phyloP scores from a whole-genome alignment of 2,329 filamentous ascomycete species.

The Onygenales sp. region DNA sequence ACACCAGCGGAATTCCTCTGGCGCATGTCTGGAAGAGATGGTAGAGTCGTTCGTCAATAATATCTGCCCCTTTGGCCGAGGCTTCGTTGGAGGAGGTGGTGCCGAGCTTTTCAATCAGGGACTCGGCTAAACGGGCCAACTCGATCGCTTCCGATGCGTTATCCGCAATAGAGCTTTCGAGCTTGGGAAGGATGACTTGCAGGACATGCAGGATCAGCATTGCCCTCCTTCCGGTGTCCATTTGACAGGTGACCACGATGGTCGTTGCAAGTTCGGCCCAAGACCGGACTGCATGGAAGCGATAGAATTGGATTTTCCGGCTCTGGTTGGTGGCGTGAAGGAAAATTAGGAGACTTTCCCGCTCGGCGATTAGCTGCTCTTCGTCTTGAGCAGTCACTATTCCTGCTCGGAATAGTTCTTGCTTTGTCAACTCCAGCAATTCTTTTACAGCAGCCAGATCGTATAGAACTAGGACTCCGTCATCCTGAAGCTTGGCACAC shows the following conservation, averaged over 20 bases:
- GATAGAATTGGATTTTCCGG: slow-evolving; percentile 29
- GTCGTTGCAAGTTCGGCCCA: slow-evolving; percentile 82
- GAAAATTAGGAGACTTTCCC: slow-evolving; percentile 27
- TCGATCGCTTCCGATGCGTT: slow-evolving; percentile 62
- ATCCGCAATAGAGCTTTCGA: slow-evolving; percentile 66
- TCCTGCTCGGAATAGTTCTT: slow-evolving; percentile 27
- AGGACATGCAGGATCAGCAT: slow-evolving; percentile 78
- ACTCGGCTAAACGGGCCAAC: slow-evolving; percentile 68
- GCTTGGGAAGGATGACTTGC: slow-evolving; percentile 76
- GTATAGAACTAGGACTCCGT: slow-evolving; percentile 45
- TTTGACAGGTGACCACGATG: slow-evolving; percentile 72
- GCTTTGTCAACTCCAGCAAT: slow-evolving; percentile 51
- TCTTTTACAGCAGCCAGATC: slow-evolving; percentile 64
- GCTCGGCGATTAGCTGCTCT: slow-evolving; percentile 31
- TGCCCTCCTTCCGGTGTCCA: slow-evolving; percentile 61
- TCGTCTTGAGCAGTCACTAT: slow-evolving; percentile 36
- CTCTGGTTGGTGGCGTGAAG: slow-evolving; percentile 33
- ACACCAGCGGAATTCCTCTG: slow-evolving; percentile 65
- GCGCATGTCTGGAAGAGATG: slow-evolving; percentile 85
- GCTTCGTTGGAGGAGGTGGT: slow-evolving; percentile 27
- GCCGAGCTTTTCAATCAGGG: slow-evolving; percentile 39
- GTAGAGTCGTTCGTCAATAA: slow-evolving; percentile 80
- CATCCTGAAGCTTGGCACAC: slow-evolving; percentile 53
- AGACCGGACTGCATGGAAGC: slow-evolving; percentile 61
- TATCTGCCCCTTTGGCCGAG: slow-evolving; percentile 45